These are phyloP conservation scores for Syzygium jambos DNA, from an alignment of 345 rosid genomes.

Conservation along the genomic window DNA sequence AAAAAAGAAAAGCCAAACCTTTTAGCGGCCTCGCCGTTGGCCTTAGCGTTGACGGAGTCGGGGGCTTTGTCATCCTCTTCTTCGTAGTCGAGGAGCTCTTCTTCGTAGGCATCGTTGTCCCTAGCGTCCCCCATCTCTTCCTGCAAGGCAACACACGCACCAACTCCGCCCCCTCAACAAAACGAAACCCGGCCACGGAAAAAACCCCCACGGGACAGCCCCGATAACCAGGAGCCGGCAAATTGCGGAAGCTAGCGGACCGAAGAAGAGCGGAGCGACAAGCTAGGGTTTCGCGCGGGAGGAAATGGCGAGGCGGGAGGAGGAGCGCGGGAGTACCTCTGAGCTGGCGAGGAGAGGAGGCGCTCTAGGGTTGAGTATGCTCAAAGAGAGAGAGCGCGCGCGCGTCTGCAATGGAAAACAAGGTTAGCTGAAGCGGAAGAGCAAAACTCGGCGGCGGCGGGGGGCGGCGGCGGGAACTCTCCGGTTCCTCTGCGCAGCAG, in stretches of 20 bases:
- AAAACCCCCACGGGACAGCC: too few species aligned
- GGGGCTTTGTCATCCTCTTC: slow-evolving; percentile 91
- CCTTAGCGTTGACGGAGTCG: slow-evolving; percentile 56
- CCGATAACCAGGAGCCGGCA: neutral
- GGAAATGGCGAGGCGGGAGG: too few species aligned
- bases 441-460: too few species aligned
- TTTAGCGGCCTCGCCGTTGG: slow-evolving; percentile 81
- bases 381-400: too few species aligned
- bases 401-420: too few species aligned
- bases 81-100: slow-evolving; percentile 96
- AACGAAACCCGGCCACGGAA: neutral
- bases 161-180: neutral
- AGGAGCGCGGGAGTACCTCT: too few species aligned
- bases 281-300: neutral
- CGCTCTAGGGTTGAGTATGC: too few species aligned
- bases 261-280: neutral
- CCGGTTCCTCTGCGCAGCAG: too few species aligned
- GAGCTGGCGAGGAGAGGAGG: too few species aligned
- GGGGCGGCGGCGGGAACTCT: too few species aligned
- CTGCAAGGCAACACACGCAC: neutral
- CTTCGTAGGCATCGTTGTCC: slow-evolving; percentile 95
- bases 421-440: too few species aligned
- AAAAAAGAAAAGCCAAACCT: neutral
- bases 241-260: neutral
- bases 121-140: slow-evolving; percentile 72